These are phyloP conservation scores for Asterella californica DNA, from an alignment of 225 moss, liverwort and hornwort species.

Conservation along the genomic window DNA sequence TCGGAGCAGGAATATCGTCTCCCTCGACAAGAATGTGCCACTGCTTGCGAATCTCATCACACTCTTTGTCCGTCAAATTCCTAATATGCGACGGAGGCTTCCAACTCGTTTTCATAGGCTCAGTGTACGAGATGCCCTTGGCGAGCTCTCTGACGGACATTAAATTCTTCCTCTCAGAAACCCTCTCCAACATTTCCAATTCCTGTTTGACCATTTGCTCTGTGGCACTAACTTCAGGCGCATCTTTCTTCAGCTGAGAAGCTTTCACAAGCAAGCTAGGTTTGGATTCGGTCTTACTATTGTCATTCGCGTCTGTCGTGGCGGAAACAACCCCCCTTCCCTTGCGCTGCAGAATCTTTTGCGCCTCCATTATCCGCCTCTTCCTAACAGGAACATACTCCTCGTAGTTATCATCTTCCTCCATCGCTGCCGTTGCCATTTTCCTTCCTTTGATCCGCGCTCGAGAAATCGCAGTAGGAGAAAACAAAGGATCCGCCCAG, in stretches of 20 bases:
- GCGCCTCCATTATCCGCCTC: slow-evolving; percentile 39
- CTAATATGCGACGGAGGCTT: slow-evolving; percentile 44
- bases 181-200: slow-evolving; percentile 48
- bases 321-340: slow-evolving; percentile 48
- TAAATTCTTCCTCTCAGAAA: slow-evolving; percentile 48
- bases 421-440: slow-evolving; percentile 20
- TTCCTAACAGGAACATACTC: slow-evolving; percentile 46
- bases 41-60: slow-evolving; percentile 49
- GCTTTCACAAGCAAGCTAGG: slow-evolving; percentile 49
- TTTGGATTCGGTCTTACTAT: slow-evolving; percentile 37
- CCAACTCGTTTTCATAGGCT: slow-evolving; percentile 49
- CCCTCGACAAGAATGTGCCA: slow-evolving; percentile 54
- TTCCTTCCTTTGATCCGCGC: background rate
- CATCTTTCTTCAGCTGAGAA: slow-evolving; percentile 49
- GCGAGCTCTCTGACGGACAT: slow-evolving; percentile 51
- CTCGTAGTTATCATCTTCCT: slow-evolving; percentile 25
- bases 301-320: slow-evolving; percentile 31
- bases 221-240: slow-evolving; percentile 47
- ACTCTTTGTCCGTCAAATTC: slow-evolving; percentile 32
- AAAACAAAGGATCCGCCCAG: too few relatives aligned
- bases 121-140: slow-evolving; percentile 46
- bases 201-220: slow-evolving; percentile 50
- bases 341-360: slow-evolving; percentile 44
- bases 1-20: slow-evolving; percentile 41
- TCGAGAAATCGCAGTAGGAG: too few relatives aligned